Evolutionary conservation across 2,329 filamentous ascomycete species (phyloP).

Genomic region (Alternaria viburni): DNA sequence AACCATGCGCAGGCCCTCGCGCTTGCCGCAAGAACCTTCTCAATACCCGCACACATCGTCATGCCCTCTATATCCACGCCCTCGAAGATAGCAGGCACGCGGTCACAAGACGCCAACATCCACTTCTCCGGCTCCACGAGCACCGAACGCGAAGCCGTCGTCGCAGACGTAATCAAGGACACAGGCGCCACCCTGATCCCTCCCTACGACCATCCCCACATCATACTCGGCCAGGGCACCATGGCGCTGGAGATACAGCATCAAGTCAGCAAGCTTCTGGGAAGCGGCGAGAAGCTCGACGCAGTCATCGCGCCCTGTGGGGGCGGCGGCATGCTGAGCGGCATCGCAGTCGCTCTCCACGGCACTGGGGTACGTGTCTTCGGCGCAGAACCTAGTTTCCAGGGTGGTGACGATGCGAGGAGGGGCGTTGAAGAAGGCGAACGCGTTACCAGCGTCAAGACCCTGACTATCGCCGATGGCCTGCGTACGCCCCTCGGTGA

Average conservation of each 20-base stretch:
- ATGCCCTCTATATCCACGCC: constrained; percentile 88
- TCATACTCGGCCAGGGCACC: constrained; percentile 94
- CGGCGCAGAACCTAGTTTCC: constrained; percentile 81
- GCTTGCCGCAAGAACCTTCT: constrained; percentile 76
- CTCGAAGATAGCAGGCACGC: constrained; percentile 86
- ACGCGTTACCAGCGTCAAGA: constrained; percentile 72
- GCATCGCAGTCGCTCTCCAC: constrained; percentile 77
- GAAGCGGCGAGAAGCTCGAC: constrained; percentile 45
- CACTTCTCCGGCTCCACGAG: constrained; percentile 83
- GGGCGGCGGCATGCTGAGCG: constrained; percentile 86
- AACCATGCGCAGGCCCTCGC: constrained; percentile 95
- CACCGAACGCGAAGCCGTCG: constrained; percentile 79
- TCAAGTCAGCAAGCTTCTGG: constrained; percentile 68
- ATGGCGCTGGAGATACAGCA: constrained; percentile 79
- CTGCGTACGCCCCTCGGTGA: constrained; percentile 81
- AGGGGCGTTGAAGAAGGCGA: constrained; percentile 69
- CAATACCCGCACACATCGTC: constrained; percentile 83
- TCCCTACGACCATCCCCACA: constrained; percentile 90
- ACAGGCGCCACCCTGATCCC: constrained; percentile 83
- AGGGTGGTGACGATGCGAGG: constrained; percentile 84
- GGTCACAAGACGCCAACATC: constrained; percentile 76
- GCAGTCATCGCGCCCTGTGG: constrained; percentile 80
- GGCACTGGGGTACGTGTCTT: constrained; percentile 78
- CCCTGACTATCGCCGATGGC: constrained; percentile 87
- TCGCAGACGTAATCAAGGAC: constrained; percentile 69